Conservation (phyloP, 2,329 filamentous ascomycete genomes). For the Chaetomiaceae sp. region DNA sequence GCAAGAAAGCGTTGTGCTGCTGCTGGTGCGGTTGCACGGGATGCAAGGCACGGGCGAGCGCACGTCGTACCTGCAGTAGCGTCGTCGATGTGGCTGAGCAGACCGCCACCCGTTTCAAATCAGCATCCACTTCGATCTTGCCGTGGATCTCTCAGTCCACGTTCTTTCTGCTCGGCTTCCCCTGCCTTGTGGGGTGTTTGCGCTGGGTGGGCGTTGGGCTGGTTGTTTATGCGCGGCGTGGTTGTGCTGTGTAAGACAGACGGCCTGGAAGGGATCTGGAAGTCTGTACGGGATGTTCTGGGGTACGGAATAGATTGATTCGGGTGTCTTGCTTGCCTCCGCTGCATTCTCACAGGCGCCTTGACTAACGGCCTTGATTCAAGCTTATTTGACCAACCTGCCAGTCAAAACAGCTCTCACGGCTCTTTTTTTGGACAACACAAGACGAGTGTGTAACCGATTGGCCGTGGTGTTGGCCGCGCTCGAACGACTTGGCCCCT, state of each 20-base stretch:
- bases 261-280: no score
- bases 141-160: no score
- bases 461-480: slow-evolving; percentile 18
- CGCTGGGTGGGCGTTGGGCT: no score
- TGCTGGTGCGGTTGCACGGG: no score
- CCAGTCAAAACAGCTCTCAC: not conserved
- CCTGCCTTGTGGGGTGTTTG: no score
- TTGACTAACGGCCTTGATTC: not conserved
- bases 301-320: no score
- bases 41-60: no score
- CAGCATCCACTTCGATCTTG: not conserved
- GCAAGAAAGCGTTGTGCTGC: no score
- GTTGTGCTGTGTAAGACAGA: no score
- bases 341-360: not conserved
- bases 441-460: slow-evolving; percentile 18
- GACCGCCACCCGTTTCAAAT: slow-evolving; percentile 20
- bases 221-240: not conserved
- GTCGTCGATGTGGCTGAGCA: slow-evolving; percentile 24
- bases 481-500: slow-evolving; percentile 13
- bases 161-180: not conserved
- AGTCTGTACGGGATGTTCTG: no score
- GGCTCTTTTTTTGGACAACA: not conserved
- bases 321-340: no score
- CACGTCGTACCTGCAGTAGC: slow-evolving; percentile 29
- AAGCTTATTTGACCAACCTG: not conserved